phyloP scores from a whole-genome alignment of 768 basidiomycete genomes.

The Suillus subalutaceus region DNA sequence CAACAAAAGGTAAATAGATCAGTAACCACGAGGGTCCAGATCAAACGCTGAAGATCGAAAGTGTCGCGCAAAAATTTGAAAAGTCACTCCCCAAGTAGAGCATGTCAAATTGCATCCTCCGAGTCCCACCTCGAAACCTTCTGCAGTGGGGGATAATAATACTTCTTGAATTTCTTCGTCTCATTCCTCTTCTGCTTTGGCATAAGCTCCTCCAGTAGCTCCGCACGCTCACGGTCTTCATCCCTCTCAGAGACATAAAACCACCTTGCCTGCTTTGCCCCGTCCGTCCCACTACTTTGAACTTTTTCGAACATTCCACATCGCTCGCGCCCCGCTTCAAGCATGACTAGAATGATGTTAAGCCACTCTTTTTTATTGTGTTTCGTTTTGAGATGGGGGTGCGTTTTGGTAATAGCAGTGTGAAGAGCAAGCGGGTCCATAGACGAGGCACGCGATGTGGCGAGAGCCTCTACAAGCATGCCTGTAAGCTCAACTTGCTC shows the following conservation, averaged over 20 bases:
- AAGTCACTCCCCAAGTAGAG: background rate
- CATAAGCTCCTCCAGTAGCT: conserved; percentile 71
- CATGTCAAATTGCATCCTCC: conserved; percentile 52
- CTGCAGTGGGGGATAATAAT: conserved; percentile 76
- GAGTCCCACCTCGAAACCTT: conserved; percentile 77
- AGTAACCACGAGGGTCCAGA: background rate
- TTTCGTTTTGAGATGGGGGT: conserved; percentile 51
- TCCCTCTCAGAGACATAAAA: conserved; percentile 79
- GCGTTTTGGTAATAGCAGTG: conserved; percentile 51
- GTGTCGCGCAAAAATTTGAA: background rate
- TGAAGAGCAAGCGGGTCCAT: conserved; percentile 58
- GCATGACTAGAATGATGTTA: conserved; percentile 48
- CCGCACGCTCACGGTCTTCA: conserved; percentile 69
- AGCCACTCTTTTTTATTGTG: conserved; percentile 47
- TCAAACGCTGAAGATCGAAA: background rate
- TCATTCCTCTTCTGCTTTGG: conserved; percentile 73
- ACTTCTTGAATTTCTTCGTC: conserved; percentile 86
- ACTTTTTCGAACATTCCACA: conserved; percentile 75
- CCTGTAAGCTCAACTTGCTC: conserved; percentile 55
- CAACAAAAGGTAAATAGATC: background rate
- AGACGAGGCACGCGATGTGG: conserved; percentile 71
- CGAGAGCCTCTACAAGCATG: conserved; percentile 71
- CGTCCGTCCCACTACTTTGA: conserved; percentile 57
- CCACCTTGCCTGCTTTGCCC: conserved; percentile 65
- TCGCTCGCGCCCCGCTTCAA: conserved; percentile 46